A percentile compares a stretch with the other conserved stretches of the same genome.
These are phyloP conservation scores for Colletotrichum sp. DNA, from an alignment of 2,329 filamentous ascomycete species.

Conservation along the genomic window DNA sequence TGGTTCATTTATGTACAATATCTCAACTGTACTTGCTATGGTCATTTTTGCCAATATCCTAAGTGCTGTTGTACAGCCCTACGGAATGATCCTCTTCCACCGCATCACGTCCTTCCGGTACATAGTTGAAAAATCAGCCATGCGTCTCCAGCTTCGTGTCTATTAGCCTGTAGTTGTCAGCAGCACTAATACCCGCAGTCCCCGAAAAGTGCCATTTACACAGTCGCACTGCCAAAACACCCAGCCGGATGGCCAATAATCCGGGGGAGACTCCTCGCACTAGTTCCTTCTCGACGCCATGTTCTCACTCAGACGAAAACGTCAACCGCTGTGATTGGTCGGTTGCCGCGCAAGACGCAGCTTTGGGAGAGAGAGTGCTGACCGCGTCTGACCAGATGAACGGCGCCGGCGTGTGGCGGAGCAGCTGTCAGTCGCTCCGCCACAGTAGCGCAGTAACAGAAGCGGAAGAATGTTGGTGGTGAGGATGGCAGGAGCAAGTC, in stretches of 20 bases:
- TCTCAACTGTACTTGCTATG: neutral
- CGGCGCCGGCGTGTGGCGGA: neutral
- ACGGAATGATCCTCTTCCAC: conserved; percentile 8
- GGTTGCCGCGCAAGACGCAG: neutral
- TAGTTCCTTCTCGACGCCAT: neutral
- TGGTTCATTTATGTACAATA: neutral
- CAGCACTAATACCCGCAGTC: neutral
- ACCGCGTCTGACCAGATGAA: neutral
- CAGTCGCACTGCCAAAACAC: neutral
- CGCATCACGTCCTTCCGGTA: neutral
- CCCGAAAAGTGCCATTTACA: neutral
- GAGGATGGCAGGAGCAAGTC: neutral
- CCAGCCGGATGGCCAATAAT: neutral
- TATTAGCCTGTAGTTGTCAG: neutral
- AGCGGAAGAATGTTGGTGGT: neutral
- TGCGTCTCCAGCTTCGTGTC: neutral
- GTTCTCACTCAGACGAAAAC: neutral
- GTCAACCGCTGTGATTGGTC: neutral
- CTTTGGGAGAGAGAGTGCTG: neutral
- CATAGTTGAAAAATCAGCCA: neutral
- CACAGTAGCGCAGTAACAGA: neutral
- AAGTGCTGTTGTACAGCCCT: conserved; percentile 3
- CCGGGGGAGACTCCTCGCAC: neutral
- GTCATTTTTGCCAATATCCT: neutral
- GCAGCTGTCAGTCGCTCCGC: neutral